A percentile compares a stretch with the other conserved stretches of the same genome.
Conservation (phyloP, 352 stramenopile species). For the Discostella stelligera region DNA sequence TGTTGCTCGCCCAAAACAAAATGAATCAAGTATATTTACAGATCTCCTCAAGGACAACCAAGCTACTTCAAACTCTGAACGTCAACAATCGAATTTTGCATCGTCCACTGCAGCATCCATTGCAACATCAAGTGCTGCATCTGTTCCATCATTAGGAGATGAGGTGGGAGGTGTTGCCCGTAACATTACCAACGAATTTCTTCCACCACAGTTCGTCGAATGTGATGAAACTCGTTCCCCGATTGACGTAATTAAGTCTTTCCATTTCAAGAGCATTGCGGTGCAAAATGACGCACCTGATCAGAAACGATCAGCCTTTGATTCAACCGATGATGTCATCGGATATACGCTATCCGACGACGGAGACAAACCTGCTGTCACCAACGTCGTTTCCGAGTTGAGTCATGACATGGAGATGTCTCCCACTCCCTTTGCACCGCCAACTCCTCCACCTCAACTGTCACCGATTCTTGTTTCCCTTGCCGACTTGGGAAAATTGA, state of each 20-base stretch:
- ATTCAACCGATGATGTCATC: background rate
- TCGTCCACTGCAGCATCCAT: slow-evolving; percentile 78
- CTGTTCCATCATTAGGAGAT: slow-evolving; percentile 68
- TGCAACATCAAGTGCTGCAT: slow-evolving; percentile 72
- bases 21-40: slow-evolving; percentile 61
- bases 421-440: slow-evolving; percentile 49
- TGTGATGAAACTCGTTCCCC: slow-evolving; percentile 7
- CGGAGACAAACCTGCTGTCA: slow-evolving; percentile 5
- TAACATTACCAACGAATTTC: slow-evolving; percentile 35
- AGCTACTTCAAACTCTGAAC: slow-evolving; percentile 10
- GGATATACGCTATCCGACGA: background rate
- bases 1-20: slow-evolving; percentile 37
- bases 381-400: slow-evolving; percentile 13
- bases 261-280: slow-evolving; percentile 26
- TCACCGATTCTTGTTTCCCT: slow-evolving; percentile 71
- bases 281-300: slow-evolving; percentile 12
- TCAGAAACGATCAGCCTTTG: slow-evolving; percentile 6
- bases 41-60: slow-evolving; percentile 56
- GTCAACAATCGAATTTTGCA: slow-evolving; percentile 48
- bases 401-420: slow-evolving; percentile 30
- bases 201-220: slow-evolving; percentile 4
- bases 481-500: slow-evolving; percentile 64
- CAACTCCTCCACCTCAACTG: slow-evolving; percentile 65
- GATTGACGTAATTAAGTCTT: slow-evolving; percentile 18
- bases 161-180: slow-evolving; percentile 27